Evolutionary conservation across 495 filamentous ascomycete genomes (phyloP), one percentile per base, ranked within the genome.

Genomic region (Acidiella bohemica): DNA sequence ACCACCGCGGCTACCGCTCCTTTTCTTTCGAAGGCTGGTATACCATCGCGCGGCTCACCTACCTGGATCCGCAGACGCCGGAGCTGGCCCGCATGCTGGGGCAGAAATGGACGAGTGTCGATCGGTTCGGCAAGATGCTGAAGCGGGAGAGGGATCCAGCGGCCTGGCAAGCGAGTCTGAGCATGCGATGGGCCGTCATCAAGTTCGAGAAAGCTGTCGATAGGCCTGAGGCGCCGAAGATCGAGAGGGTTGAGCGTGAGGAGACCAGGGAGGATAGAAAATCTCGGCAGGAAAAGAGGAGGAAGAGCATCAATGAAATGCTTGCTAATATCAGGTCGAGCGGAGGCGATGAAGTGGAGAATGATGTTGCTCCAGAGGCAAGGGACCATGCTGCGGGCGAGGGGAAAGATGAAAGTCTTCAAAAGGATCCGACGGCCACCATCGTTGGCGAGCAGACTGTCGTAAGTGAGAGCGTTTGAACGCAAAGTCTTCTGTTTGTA

Each of bases 81-180:
- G 48, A 42, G 22, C 38, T 51, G 4, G 36, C 43, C 2, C 37
- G 44, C 32, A 51, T 47, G 49, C 44, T 48, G 19, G 39, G 44
- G 36, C 44, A 48, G 44, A 52, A 52, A 26, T 47, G 44, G 44
- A 16, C 42, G 20, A 7, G 5, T 24, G 36, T 14, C 4, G 32
- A 46, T 17, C 20, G 29, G 7, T 30, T 16, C 14, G 47, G 36
- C 10, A 42, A 38, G 22, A 14, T 35, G 22, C 17, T 20, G 12
- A 17, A 32, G 17, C 29, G 22, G 17, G 42, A 51, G 14, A 37
- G 48, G 8, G 32, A 49, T 14, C 14, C 13, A 3, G 44, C 22
- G 6, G 6, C 30, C 3, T 51, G 48, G 48, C n/a, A 33, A 29
- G 25, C 7, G 37, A 51, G 48, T 34, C n/a, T 51, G 35, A 29